These are phyloP conservation scores for Kazachstania africana DNA, from an alignment of 805 yeast genomes.

Conservation along the genomic window DNA sequence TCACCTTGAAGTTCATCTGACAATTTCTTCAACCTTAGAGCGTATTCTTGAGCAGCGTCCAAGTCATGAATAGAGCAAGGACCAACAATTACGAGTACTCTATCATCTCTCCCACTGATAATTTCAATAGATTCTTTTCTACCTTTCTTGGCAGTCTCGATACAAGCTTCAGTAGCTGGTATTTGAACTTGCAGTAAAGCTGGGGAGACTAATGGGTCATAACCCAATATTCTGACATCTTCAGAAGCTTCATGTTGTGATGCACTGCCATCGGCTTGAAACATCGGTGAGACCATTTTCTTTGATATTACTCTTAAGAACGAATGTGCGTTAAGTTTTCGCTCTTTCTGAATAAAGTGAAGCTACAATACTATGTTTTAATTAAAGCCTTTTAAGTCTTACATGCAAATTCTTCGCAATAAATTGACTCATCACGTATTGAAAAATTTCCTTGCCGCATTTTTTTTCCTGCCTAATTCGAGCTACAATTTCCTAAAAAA, in stretches of 20 bases:
- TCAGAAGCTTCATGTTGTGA: constrained; percentile 45
- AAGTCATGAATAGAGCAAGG: constrained; percentile 97
- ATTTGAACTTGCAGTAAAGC: constrained; percentile 80
- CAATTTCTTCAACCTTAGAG: constrained; percentile 50
- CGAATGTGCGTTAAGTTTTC: not conserved
- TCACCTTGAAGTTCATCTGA: constrained; percentile 66
- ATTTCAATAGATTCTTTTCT: constrained; percentile 70
- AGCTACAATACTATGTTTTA: too few species aligned
- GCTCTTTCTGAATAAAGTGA: too few species aligned
- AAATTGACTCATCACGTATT: too few species aligned
- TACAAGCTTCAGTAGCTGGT: constrained; percentile 46
- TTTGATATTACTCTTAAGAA: not conserved
- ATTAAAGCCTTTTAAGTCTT: too few species aligned
- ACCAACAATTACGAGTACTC: constrained; percentile 80
- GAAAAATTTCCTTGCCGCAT: too few species aligned
- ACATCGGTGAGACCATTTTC: constrained; percentile 18
- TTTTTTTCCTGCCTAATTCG: too few species aligned
- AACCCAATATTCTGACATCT: constrained; percentile 73
- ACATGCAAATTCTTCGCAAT: too few species aligned
- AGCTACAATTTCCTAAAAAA: too few species aligned
- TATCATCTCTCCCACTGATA: constrained; percentile 66
- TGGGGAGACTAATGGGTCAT: constrained; percentile 91
- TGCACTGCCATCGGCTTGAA: constrained; percentile 30
- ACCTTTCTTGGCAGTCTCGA: constrained; percentile 59
- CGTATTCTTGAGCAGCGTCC: constrained; percentile 81